Evolutionary conservation across 179 eudicot genomes (phyloP).

Genomic region (Sideroxylon spinosum): DNA sequence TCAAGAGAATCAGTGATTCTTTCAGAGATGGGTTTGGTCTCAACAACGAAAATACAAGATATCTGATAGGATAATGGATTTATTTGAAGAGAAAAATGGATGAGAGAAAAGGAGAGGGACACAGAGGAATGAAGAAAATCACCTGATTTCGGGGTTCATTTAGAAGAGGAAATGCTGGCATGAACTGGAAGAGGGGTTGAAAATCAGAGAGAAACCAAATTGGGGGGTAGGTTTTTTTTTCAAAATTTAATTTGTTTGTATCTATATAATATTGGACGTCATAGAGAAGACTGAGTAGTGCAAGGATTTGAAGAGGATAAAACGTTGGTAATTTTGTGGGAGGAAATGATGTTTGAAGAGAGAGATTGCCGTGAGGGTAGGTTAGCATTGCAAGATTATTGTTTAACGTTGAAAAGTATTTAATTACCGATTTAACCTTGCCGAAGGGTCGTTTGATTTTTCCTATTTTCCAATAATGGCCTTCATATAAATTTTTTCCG

Average conservation of each 20-base stretch:
- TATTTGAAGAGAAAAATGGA: slow-evolving; percentile 7
- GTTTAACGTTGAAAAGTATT: background rate
- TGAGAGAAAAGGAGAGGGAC: background rate
- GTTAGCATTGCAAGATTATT: background rate
- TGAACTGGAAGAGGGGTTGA: background rate
- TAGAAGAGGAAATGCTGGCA: slow-evolving; percentile 4
- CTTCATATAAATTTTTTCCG: background rate
- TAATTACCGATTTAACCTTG: background rate
- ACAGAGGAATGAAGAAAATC: slow-evolving; percentile 16
- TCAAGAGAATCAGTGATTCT: background rate
- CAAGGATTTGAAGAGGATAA: background rate
- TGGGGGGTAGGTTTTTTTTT: background rate
- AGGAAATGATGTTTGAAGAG: slow-evolving; percentile 32
- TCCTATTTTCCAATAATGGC: background rate
- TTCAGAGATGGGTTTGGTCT: background rate
- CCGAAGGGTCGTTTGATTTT: too few species aligned
- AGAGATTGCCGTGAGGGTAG: background rate
- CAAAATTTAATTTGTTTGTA: background rate
- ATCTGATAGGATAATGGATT: background rate
- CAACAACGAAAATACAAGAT: background rate
- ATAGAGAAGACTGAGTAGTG: background rate
- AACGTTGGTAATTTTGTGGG: background rate
- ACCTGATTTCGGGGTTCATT: background rate
- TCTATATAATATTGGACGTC: slow-evolving; percentile 2
- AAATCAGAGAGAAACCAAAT: background rate